Evolutionary conservation across 345 rosid genomes (phyloP).

Genomic region (Alliaria petiolata): DNA sequence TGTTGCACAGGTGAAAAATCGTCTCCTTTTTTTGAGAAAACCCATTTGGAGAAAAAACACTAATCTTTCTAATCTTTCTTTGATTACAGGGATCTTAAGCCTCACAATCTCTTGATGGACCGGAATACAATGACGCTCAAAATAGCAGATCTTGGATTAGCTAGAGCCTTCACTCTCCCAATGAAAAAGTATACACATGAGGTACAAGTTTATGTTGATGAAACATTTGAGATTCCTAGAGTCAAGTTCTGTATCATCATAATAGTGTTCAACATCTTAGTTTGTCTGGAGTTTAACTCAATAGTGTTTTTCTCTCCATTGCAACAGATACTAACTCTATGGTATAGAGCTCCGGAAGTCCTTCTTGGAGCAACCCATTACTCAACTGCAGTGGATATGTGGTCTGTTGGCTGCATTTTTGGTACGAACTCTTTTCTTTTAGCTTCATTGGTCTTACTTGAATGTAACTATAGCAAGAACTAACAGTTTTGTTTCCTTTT

Average conservation of each 20-base stretch:
- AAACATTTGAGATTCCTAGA: not conserved
- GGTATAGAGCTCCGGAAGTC: conserved; percentile 98
- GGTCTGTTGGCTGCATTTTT: conserved; percentile 95
- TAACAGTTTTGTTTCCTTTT: conserved; percentile 1
- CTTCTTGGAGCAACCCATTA: conserved; percentile 94
- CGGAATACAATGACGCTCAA: conserved; percentile 68
- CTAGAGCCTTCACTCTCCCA: conserved; percentile 85
- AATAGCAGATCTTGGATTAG: conserved; percentile 95
- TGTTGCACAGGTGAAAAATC: conserved; percentile 68
- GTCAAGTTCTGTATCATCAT: not conserved
- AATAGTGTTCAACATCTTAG: not conserved
- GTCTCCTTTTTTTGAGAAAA: not conserved
- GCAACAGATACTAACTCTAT: conserved; percentile 74
- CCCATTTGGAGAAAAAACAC: not conserved
- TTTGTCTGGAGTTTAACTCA: not conserved
- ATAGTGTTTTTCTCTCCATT: not conserved
- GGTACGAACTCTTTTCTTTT: conserved; percentile 38
- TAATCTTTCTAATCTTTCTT: not conserved
- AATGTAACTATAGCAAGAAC: not conserved
- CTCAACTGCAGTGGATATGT: conserved; percentile 94
- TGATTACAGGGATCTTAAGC: conserved; percentile 78
- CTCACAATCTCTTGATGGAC: conserved; percentile 91
- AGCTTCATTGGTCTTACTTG: not conserved
- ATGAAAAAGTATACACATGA: conserved; percentile 64
- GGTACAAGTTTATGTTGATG: conserved; percentile 14